Conservation (phyloP, 2,329 filamentous ascomycete species). For the Colletotrichum simmondsii region DNA sequence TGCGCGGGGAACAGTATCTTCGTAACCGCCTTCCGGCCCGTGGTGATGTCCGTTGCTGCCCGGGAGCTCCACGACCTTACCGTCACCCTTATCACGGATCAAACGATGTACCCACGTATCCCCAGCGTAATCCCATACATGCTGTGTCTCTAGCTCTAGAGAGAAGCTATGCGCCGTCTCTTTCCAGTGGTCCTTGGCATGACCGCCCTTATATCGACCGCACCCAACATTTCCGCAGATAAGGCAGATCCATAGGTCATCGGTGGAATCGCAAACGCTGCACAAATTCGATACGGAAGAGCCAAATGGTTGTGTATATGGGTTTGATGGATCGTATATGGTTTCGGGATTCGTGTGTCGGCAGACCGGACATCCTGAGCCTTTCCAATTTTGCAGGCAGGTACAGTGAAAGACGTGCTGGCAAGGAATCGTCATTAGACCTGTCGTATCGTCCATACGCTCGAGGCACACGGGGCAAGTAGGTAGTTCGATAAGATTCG, state of each 20-base stretch:
- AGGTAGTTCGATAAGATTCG: slow-evolving; percentile 88
- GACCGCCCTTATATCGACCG: slow-evolving; percentile 91
- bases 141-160: slow-evolving; percentile 91
- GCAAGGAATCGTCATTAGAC: slow-evolving; percentile 93
- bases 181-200: slow-evolving; percentile 94
- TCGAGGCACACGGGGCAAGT: slow-evolving; percentile 97
- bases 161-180: slow-evolving; percentile 90
- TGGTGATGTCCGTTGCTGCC: slow-evolving; percentile 52
- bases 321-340: slow-evolving; percentile 59
- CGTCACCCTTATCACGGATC: slow-evolving; percentile 92
- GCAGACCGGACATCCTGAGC: slow-evolving; percentile 93
- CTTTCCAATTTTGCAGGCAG: slow-evolving; percentile 96
- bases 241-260: slow-evolving; percentile 94
- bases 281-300: slow-evolving; percentile 76
- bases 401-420: slow-evolving; percentile 98
- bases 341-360: slow-evolving; percentile 76
- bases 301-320: slow-evolving; percentile 66
- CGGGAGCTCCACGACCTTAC: slow-evolving; percentile 92
- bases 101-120: slow-evolving; percentile 97
- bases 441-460: slow-evolving; percentile 97
- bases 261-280: slow-evolving; percentile 79
- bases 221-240: slow-evolving; percentile 95
- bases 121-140: slow-evolving; percentile 97
- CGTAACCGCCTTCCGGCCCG: slow-evolving; percentile 51
- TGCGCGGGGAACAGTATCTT: slow-evolving; percentile 77